A percentile compares a stretch with the other conserved stretches of the same genome.
Evolutionary conservation across 225 moss, liverwort and hornwort genomes (phyloP).

Genomic region (Pleurozium schreberi): DNA sequence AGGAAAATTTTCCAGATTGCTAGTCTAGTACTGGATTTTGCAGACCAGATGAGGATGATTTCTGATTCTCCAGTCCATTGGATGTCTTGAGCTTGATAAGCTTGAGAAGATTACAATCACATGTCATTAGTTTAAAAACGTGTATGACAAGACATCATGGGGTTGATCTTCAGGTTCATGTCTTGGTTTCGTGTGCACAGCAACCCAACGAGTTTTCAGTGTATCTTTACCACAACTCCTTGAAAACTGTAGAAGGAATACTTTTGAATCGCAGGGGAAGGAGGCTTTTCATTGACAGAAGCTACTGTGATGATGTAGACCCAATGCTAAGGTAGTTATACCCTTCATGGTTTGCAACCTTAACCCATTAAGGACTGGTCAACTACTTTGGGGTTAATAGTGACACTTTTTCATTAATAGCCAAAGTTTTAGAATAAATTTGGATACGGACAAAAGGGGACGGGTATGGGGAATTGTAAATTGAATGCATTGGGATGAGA

Average conservation of each 20-base stretch:
- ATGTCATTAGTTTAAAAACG: not conserved
- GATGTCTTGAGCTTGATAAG: not conserved
- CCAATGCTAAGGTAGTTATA: not conserved
- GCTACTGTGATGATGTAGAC: not conserved
- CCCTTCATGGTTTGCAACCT: not conserved
- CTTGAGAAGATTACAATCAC: not conserved
- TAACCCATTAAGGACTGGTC: not conserved
- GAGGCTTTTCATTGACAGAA: not conserved
- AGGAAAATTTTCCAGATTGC: not conserved
- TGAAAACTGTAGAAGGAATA: not conserved
- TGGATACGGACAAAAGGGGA: no score
- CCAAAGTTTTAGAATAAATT: no score
- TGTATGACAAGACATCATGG: not conserved
- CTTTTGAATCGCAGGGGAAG: not conserved
- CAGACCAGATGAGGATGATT: not conserved
- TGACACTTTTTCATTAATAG: no score
- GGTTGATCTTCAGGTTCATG: not conserved
- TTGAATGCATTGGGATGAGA: no score
- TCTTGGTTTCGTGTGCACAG: not conserved
- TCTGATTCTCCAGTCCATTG: not conserved
- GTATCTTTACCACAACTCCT: not conserved
- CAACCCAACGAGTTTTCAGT: not conserved
- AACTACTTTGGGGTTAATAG: not conserved
- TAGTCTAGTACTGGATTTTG: not conserved
- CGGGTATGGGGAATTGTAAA: no score